phyloP scores from a whole-genome alignment of 2,329 filamentous ascomycete genomes.

The Verticillium nonalfalfae region DNA sequence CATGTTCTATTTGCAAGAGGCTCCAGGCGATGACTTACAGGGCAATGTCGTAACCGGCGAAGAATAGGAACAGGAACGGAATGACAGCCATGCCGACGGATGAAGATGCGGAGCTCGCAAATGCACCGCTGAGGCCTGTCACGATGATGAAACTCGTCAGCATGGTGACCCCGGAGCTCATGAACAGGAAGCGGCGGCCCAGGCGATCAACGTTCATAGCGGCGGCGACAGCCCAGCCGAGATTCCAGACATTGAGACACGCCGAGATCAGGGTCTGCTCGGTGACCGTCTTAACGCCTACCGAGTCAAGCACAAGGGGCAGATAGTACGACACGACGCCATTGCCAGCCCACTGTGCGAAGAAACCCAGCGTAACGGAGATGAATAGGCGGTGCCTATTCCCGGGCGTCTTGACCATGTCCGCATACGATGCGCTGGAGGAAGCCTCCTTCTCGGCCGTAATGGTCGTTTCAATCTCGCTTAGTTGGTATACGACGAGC shows the following conservation, averaged over 20 bases:
- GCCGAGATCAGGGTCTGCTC: slow-evolving; percentile 35
- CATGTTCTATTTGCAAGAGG: not conserved
- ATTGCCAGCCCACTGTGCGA: slow-evolving; percentile 56
- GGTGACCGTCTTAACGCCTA: slow-evolving; percentile 48
- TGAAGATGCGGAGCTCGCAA: slow-evolving; percentile 44
- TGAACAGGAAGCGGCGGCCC: slow-evolving; percentile 46
- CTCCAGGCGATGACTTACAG: slow-evolving; percentile 28
- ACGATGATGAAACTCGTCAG: slow-evolving; percentile 45
- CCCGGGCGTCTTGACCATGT: slow-evolving; percentile 48
- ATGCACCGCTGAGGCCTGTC: slow-evolving; percentile 32
- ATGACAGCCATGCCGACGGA: slow-evolving; percentile 38
- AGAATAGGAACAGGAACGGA: slow-evolving; percentile 31
- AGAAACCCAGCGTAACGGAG: slow-evolving; percentile 48
- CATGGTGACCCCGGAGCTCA: not conserved
- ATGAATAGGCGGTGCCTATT: slow-evolving; percentile 50
- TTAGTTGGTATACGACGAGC: slow-evolving; percentile 51
- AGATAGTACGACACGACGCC: slow-evolving; percentile 54
- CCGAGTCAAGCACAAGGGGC: slow-evolving; percentile 23
- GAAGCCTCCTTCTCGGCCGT: slow-evolving; percentile 41
- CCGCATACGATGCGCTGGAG: slow-evolving; percentile 40
- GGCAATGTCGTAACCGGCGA: slow-evolving; percentile 44
- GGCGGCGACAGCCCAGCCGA: slow-evolving; percentile 43
- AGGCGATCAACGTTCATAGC: slow-evolving; percentile 44
- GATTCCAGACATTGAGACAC: slow-evolving; percentile 38
- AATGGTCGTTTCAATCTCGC: slow-evolving; percentile 54